phyloP scores from a whole-genome alignment of 768 basidiomycete species.

The Bullera alba region DNA sequence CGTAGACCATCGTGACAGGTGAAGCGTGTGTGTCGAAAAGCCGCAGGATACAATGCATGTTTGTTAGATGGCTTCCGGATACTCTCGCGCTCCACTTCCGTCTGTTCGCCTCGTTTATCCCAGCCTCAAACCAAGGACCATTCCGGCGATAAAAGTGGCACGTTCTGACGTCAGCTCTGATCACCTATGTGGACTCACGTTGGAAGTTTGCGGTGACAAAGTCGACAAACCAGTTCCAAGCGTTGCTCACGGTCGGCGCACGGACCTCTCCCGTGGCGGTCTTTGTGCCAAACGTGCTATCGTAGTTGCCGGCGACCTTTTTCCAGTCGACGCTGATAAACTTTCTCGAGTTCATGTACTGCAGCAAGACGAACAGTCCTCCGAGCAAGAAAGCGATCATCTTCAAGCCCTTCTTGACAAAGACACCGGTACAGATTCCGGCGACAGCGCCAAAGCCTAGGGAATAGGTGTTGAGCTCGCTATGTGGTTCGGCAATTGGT shows the following conservation, averaged over 20 bases:
- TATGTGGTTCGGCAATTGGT: not conserved
- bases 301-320: constrained; percentile 60
- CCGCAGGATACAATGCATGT: too few species aligned
- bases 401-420: constrained; percentile 90
- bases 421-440: constrained; percentile 84
- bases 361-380: constrained; percentile 80
- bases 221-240: constrained; percentile 57
- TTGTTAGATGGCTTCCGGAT: too few species aligned
- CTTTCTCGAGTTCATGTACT: constrained; percentile 71
- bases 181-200: constrained; percentile 46
- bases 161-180: constrained; percentile 46
- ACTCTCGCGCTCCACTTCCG: too few species aligned
- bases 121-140: constrained; percentile 70
- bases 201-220: constrained; percentile 93
- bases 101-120: too few species aligned
- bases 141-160: constrained; percentile 78
- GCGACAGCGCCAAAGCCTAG: constrained; percentile 81
- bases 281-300: constrained; percentile 61
- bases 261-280: constrained; percentile 54
- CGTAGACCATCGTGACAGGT: constrained; percentile 11
- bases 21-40: too few species aligned
- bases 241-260: constrained; percentile 56
- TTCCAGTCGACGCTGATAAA: constrained; percentile 76
- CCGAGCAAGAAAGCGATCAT: constrained; percentile 77
- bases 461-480: constrained; percentile 62